Base-by-base conservation (phyloP, 2,329 filamentous ascomycete species). In the Stagonosporopsis cucurbitacearum region DNA sequence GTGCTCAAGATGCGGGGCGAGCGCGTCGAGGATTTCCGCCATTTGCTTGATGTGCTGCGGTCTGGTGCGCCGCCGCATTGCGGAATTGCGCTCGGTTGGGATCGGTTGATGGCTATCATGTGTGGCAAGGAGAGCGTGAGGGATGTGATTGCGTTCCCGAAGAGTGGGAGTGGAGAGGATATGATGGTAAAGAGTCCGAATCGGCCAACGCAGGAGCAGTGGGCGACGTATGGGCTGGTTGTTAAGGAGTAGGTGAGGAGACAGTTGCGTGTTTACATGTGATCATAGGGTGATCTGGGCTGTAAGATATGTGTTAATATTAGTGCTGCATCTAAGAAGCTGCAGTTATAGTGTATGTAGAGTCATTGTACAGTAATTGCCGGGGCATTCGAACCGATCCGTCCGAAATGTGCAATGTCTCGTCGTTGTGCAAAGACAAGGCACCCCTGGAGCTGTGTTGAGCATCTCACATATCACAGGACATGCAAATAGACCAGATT, bases 71-170 rank as follows among this genome's bases (percentile, higher is more conserved):
- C 95, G 12, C 96, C 95, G 0, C 95, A 99, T 72, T 93, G 95
- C 0, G 95, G 95, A 0, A 89, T 99, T 61, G 95, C 95, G 0
- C 79, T 99, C 15, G 95, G 95, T 0, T 96, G 97, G 72, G 95
- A 99, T 74, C 83, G 95, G 4, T 76, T 99, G 44, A 82, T 95
- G 35, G 89, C 94, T 0, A 80, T 96, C 0, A 84, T 99, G 81
- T 84, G 89, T 20, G 89, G 88, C 1, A 88, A 84, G 28, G 82
- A 89, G 11, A 92, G 89, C 1, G 89, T 99, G 3, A 82, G 91
- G 57, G 94, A 99, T 78, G 94, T 99, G 1, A 97, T 99, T 75
- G 93, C 93, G 0, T 99, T 99, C 70, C 96, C 95, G 0, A 99
- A 99, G 81, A 93, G 86, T 59, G 92, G 92, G 58, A 92, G 88